These are phyloP conservation scores for Macrocystidia cucumis DNA, from an alignment of 1,284 basidiomycete genomes.

Conservation along the genomic window DNA sequence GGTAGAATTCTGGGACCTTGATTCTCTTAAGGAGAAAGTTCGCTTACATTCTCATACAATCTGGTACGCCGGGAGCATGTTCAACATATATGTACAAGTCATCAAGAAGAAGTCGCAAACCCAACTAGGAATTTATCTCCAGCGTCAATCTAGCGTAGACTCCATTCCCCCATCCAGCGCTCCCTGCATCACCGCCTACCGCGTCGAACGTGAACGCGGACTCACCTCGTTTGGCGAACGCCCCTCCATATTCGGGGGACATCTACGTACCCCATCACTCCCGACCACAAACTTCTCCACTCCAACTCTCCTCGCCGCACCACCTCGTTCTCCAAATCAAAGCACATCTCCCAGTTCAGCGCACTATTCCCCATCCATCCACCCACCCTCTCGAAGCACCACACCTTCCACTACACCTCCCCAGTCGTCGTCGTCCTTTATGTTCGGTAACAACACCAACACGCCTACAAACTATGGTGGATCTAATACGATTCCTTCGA, in stretches of 20 bases:
- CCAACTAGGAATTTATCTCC: constrained; percentile 88
- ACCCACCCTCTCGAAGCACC: constrained; percentile 29
- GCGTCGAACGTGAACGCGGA: constrained; percentile 2
- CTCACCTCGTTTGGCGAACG: background rate
- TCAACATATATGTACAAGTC: constrained; percentile 86
- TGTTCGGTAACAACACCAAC: too few species aligned
- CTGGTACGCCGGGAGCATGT: constrained; percentile 75
- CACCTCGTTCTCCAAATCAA: too few species aligned
- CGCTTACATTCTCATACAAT: constrained; percentile 71
- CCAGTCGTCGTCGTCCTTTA: background rate
- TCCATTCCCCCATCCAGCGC: constrained; percentile 43
- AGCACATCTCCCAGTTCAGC: constrained; percentile 15
- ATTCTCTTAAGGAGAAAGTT: constrained; percentile 77
- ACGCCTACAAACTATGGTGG: constrained; percentile 2
- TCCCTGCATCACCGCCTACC: constrained; percentile 13
- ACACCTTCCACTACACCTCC: constrained; percentile 22
- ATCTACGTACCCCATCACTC: constrained; percentile 20
- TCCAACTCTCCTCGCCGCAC: too few species aligned
- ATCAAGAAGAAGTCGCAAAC: constrained; percentile 36
- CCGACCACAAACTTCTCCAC: constrained; percentile 14
- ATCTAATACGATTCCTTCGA: constrained; percentile 28
- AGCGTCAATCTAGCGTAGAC: constrained; percentile 75
- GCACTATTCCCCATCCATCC: constrained; percentile 37
- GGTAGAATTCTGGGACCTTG: constrained; percentile 89
- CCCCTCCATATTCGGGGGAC: constrained; percentile 2